These are phyloP conservation scores for Naganishia vaughanmartiniae DNA, from an alignment of 768 basidiomycete species.

Conservation along the genomic window DNA sequence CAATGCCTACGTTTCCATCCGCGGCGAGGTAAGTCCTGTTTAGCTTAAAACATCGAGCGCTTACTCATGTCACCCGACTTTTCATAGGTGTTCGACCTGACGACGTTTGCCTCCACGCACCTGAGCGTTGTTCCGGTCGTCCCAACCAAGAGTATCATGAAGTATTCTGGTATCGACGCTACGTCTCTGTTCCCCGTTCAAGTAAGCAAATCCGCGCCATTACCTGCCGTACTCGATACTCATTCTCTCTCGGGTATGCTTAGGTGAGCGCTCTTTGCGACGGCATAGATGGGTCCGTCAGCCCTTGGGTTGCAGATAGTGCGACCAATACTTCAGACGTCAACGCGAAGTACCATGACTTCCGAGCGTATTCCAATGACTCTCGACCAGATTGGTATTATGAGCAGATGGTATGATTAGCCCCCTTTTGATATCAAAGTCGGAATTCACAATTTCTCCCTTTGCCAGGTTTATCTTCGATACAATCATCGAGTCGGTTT, in stretches of 20 bases:
- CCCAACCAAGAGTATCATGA: constrained; percentile 67
- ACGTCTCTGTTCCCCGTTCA: constrained; percentile 90
- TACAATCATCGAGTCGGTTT: constrained; percentile 85
- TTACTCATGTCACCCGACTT: constrained; percentile 67
- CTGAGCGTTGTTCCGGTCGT: constrained; percentile 68
- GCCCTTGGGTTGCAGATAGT: constrained; percentile 75
- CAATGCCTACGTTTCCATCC: constrained; percentile 75
- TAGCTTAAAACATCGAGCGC: constrained; percentile 60
- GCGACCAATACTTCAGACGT: constrained; percentile 66
- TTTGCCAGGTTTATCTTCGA: constrained; percentile 64
- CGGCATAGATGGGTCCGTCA: constrained; percentile 74
- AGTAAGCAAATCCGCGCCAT: constrained; percentile 54
- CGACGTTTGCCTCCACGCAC: constrained; percentile 65
- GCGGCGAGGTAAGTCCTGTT: constrained; percentile 73
- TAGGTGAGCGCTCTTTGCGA: constrained; percentile 88
- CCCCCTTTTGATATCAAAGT: neutral
- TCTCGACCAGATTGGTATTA: constrained; percentile 98
- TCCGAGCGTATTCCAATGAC: constrained; percentile 78
- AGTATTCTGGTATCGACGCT: constrained; percentile 75
- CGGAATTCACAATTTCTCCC: neutral
- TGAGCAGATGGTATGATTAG: constrained; percentile 68
- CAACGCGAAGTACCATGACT: constrained; percentile 88
- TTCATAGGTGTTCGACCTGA: constrained; percentile 89
- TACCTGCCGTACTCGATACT: neutral
- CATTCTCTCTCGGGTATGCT: constrained; percentile 24